Evolutionary conservation across 164 flowering plant species (phyloP).

Genomic region (Chimonanthus praecox): DNA sequence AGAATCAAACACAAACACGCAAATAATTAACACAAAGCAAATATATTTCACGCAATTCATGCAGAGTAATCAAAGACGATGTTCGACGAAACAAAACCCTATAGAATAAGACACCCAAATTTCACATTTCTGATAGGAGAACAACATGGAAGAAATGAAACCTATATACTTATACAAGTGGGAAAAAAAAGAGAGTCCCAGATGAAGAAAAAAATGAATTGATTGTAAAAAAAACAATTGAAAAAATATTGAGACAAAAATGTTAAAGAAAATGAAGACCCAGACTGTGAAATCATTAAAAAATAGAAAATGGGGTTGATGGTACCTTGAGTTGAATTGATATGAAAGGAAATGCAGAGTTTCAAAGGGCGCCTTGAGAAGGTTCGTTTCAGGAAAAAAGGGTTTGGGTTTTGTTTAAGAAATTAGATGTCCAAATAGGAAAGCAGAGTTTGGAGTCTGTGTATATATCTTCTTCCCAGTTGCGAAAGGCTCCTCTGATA

Average conservation of each 20-base stretch:
- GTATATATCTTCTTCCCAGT: too few relatives aligned
- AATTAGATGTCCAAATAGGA: too few relatives aligned
- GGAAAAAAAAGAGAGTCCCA: not conserved
- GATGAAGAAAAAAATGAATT: not conserved
- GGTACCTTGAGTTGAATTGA: constrained; percentile 11
- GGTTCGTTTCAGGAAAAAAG: too few relatives aligned
- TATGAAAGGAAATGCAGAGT: not conserved
- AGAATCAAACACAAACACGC: not conserved
- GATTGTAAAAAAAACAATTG: not conserved
- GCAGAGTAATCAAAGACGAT: not conserved
- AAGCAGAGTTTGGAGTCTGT: too few relatives aligned
- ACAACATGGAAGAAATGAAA: not conserved
- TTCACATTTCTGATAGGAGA: not conserved
- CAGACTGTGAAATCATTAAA: not conserved
- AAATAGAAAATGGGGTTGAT: not conserved
- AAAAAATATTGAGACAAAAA: not conserved
- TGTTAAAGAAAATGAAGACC: not conserved
- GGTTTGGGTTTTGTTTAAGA: too few relatives aligned
- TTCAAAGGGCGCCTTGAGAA: too few relatives aligned
- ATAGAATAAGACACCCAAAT: not conserved
- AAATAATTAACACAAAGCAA: too few relatives aligned
- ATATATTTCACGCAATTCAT: not conserved
- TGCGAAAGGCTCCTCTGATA: too few relatives aligned
- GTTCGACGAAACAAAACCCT: not conserved
- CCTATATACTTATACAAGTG: not conserved